phyloP scores from a whole-genome alignment of 2,329 filamentous ascomycete genomes.

The Beauveria asiatica region DNA sequence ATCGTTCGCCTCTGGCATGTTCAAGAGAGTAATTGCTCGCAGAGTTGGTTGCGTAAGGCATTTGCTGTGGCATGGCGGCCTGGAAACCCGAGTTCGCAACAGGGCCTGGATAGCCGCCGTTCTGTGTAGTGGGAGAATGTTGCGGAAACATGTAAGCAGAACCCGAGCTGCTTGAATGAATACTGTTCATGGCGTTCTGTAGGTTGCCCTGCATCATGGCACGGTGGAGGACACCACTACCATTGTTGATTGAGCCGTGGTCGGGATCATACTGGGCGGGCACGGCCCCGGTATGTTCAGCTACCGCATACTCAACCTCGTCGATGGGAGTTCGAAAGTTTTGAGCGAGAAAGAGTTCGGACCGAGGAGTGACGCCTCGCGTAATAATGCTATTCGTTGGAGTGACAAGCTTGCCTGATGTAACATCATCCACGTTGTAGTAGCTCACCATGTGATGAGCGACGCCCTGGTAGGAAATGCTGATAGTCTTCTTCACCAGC shows the following conservation, averaged over 20 bases:
- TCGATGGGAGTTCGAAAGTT: conserved; percentile 61
- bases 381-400: conserved; percentile 41
- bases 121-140: background rate
- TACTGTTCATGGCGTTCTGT: conserved; percentile 11
- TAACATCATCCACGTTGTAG: conserved; percentile 75
- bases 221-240: conserved; percentile 18
- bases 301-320: conserved; percentile 37
- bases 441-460: conserved; percentile 85
- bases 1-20: conserved; percentile 11
- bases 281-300: conserved; percentile 12
- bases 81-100: background rate
- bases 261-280: conserved; percentile 8
- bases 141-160: background rate
- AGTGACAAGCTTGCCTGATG: conserved; percentile 46
- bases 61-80: background rate
- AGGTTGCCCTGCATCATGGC: conserved; percentile 19
- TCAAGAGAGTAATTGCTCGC: conserved; percentile 18
- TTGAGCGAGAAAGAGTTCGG: conserved; percentile 50
- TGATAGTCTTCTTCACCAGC: conserved; percentile 89
- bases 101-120: background rate
- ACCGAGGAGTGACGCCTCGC: conserved; percentile 41
- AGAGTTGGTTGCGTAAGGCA: background rate
- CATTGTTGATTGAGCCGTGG: conserved; percentile 10
- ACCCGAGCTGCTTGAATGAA: background rate
- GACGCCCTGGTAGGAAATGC: conserved; percentile 63